A percentile compares a stretch with the other conserved stretches of the same genome.
Evolutionary conservation across 163 green algal genomes (phyloP).

Genomic region (Scenedesmus sp.): DNA sequence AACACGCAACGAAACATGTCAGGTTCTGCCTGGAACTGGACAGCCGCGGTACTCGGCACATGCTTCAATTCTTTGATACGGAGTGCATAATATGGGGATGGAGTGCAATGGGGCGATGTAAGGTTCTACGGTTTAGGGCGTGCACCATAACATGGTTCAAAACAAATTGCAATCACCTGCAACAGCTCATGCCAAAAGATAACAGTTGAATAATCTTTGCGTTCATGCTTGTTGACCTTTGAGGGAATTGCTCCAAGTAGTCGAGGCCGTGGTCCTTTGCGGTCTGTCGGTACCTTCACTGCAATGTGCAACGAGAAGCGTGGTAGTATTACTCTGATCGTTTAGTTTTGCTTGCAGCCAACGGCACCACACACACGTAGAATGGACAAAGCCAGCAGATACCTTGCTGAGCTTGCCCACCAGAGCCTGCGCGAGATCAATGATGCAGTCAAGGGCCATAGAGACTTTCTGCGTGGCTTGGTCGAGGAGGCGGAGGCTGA

Average conservation of each 20-base stretch:
- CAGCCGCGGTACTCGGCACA: neutral
- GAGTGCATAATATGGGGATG: too few species aligned
- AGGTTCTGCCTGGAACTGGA: neutral
- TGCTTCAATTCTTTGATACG: neutral
- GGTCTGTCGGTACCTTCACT: neutral
- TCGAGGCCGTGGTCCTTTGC: neutral
- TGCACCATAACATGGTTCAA: neutral
- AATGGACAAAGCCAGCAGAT: neutral
- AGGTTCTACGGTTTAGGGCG: neutral
- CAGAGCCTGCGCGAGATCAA: neutral
- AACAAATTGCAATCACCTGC: neutral
- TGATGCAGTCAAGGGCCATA: neutral
- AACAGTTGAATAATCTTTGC: neutral
- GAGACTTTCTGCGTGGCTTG: neutral
- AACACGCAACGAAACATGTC: neutral
- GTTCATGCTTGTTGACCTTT: neutral
- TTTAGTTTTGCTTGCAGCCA: neutral
- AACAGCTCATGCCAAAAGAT: neutral
- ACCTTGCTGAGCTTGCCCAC: conserved; percentile 24
- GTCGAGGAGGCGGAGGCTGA: neutral
- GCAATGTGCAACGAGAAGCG: neutral
- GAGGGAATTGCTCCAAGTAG: neutral
- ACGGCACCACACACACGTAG: neutral
- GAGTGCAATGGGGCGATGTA: too few species aligned
- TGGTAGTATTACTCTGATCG: neutral